Evolutionary conservation across 805 yeast species (phyloP), one percentile per base, ranked within the genome.

Genomic region (Lachancea thermotolerans): DNA sequence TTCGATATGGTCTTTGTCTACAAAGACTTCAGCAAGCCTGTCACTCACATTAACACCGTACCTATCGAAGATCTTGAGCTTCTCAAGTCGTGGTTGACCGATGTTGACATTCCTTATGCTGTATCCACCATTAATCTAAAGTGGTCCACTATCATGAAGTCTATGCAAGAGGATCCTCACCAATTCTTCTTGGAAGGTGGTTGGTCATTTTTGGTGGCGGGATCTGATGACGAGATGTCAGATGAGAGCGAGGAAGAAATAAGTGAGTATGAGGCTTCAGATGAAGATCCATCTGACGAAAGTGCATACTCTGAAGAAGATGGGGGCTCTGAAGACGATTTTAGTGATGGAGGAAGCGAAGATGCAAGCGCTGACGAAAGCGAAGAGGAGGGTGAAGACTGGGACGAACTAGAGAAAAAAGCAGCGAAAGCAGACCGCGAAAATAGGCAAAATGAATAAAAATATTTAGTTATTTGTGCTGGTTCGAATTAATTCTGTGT

Each of bases 1-100:
- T 93, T 93, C 57, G 99, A 93, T 71, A 68, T 93, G 65, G 99
- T 93, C n/a, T 89, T 93, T 66, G 90, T 93, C 2, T 91, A 85
- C 69, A 91, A 90, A 65, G 98, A 93, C 66, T 90, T 89, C 65
- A 71, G 74, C 50, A 80, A 76, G 58, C 87, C 97, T 1, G 96
- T 88, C 10, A 86, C 86, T 16, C 97, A 91, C 64, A 80, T 93
- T 52, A 91, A 91, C 65, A 89, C 98, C 3, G 88, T 93, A 48
- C 97, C 98, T 32, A 87, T 89, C 78, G 95, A 85, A 58, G 75
- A 85, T 44, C 70, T 93, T 46, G 99, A 93, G 62, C 91, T 85
- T 61, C 85, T 93, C 50, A 93, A 91, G 66, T 88, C 87, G 41
- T 93, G 99, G 99, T 72, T 93, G 48, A 87, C 95, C n/a, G 95